These are phyloP conservation scores for Termitomyces sp. DNA, from an alignment of 768 basidiomycete species.

Conservation along the genomic window DNA sequence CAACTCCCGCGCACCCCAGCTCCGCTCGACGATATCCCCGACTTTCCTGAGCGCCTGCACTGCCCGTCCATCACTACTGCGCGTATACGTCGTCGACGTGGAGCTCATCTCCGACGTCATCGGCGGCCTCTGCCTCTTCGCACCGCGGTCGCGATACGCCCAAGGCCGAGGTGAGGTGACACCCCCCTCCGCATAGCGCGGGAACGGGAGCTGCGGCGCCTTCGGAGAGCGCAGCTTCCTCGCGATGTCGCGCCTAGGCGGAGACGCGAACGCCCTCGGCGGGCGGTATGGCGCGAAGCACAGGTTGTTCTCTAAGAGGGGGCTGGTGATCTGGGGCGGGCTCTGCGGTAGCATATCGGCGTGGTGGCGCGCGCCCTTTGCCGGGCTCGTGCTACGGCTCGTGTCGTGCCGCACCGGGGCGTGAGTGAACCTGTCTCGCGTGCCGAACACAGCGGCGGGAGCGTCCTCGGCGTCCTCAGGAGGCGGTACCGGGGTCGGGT, in stretches of 20 bases:
- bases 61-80: conserved; percentile 7
- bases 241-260: not conserved
- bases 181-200: not conserved
- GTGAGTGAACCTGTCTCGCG: conserved; percentile 35
- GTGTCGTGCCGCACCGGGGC: conserved; percentile 26
- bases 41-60: conserved; percentile 26
- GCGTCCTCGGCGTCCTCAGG: conserved; percentile 7
- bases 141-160: conserved; percentile 5
- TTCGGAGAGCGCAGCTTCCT: conserved; percentile 2
- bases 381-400: conserved; percentile 19
- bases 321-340: conserved; percentile 53
- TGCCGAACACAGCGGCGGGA: conserved; percentile 4
- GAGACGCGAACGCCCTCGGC: not conserved
- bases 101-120: conserved; percentile 6
- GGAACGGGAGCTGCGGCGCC: conserved; percentile 5
- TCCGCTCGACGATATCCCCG: conserved; percentile 29
- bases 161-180: conserved; percentile 13
- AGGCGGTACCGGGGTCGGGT: conserved; percentile 7
- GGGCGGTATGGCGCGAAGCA: conserved; percentile 41
- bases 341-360: conserved; percentile 40
- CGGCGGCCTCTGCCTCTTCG: conserved; percentile 1
- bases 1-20: conserved; percentile 27
- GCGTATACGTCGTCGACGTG: not conserved
- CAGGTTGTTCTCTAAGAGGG: conserved; percentile 49
- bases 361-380: not conserved